Conservation (phyloP, 2,329 filamentous ascomycete genomes). For the Sarocladiaceae sp. region DNA sequence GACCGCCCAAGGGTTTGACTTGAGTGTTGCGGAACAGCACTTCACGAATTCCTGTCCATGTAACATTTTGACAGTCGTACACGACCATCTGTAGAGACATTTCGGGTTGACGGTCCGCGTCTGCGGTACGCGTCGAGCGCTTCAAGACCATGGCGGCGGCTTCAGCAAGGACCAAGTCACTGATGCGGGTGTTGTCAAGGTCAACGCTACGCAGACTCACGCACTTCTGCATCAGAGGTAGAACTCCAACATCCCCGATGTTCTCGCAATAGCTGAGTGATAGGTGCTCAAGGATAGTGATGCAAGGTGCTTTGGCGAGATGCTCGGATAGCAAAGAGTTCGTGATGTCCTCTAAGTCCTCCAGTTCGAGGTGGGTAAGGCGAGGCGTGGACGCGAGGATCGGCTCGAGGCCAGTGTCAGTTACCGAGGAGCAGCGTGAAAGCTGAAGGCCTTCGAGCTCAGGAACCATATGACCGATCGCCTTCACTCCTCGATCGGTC, state of each 20-base stretch:
- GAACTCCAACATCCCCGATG: slow-evolving; percentile 77
- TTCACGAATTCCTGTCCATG: slow-evolving; percentile 87
- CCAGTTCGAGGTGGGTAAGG: slow-evolving; percentile 83
- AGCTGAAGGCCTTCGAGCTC: slow-evolving; percentile 79
- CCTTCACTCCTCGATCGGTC: slow-evolving; percentile 67
- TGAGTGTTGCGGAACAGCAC: slow-evolving; percentile 82
- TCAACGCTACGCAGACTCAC: slow-evolving; percentile 66
- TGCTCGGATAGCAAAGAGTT: slow-evolving; percentile 69
- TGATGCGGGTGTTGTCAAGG: slow-evolving; percentile 91
- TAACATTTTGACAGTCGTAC: slow-evolving; percentile 89
- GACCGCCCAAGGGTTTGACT: slow-evolving; percentile 47
- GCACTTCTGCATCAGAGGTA: slow-evolving; percentile 76
- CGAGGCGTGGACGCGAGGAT: slow-evolving; percentile 71
- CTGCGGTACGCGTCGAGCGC: slow-evolving; percentile 47
- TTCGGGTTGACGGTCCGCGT: slow-evolving; percentile 37
- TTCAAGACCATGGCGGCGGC: slow-evolving; percentile 74
- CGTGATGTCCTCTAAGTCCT: slow-evolving; percentile 75
- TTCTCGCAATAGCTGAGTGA: slow-evolving; percentile 88
- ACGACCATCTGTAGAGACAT: slow-evolving; percentile 73
- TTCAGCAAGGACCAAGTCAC: slow-evolving; percentile 80
- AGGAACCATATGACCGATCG: slow-evolving; percentile 71
- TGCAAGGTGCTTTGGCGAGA: slow-evolving; percentile 73
- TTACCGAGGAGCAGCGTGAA: slow-evolving; percentile 70
- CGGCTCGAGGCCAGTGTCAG: slow-evolving; percentile 66
- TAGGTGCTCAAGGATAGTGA: slow-evolving; percentile 67